A percentile compares a stretch with the other conserved stretches of the same genome.
phyloP scores from a whole-genome alignment of 352 stramenopile species.

The Pythium phragmitis region DNA sequence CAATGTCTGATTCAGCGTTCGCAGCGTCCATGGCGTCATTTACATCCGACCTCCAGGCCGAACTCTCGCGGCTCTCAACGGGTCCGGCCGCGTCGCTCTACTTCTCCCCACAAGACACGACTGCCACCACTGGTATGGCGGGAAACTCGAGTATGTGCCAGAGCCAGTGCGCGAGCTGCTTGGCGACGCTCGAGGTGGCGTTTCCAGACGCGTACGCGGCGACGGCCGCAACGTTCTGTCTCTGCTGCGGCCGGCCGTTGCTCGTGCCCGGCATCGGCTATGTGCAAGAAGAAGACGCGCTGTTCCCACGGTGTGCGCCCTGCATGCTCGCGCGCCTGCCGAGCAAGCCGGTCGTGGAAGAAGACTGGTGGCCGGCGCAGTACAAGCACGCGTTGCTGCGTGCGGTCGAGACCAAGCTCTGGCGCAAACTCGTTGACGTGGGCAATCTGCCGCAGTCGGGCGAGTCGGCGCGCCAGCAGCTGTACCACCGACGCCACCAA shows the following conservation, averaged over 20 bases:
- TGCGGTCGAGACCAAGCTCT: constrained; percentile 9
- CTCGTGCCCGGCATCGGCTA: constrained; percentile 4
- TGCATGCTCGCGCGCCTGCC: constrained; percentile 10
- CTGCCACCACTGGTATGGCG: too few species aligned
- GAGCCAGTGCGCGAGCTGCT: constrained; percentile 5
- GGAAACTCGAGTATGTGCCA: background rate
- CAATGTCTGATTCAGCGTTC: constrained; percentile 9
- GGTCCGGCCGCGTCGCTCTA: constrained; percentile 8
- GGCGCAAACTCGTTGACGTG: constrained; percentile 11
- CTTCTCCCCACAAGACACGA: constrained; percentile 1
- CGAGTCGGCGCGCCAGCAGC: constrained; percentile 5
- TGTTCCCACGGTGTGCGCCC: constrained; percentile 5
- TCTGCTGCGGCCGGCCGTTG: constrained; percentile 6
- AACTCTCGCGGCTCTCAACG: background rate
- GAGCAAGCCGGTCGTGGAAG: constrained; percentile 11
- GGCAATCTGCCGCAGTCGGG: constrained; percentile 10
- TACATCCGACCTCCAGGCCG: constrained; percentile 10
- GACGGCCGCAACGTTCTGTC: constrained; percentile 8
- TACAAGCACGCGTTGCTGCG: constrained; percentile 17
- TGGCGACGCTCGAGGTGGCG: constrained; percentile 2
- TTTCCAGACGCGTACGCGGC: constrained; percentile 3
- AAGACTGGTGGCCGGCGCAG: constrained; percentile 10
- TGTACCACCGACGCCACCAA: constrained; percentile 9
- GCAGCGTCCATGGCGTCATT: constrained; percentile 15
- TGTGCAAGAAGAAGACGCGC: constrained; percentile 9